Evolutionary conservation across 352 stramenopile genomes (phyloP).

Genomic region (Phytophthora pinifolia): DNA sequence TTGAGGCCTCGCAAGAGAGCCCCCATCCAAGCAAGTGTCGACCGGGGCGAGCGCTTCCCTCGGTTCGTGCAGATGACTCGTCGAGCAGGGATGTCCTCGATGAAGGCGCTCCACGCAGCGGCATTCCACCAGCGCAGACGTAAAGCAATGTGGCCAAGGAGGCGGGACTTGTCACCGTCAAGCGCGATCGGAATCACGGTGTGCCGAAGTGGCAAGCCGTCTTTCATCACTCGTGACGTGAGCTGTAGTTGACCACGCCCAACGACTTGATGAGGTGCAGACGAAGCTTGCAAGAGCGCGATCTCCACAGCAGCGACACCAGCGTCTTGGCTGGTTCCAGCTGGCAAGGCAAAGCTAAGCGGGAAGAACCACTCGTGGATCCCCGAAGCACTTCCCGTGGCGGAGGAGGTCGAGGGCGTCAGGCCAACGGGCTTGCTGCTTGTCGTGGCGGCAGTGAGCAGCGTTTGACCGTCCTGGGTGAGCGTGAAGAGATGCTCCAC

Average conservation of each 20-base stretch:
- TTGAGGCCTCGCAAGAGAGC: conserved; percentile 70
- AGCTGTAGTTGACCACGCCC: conserved; percentile 29
- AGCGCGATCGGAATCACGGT: conserved; percentile 28
- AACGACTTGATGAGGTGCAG: conserved; percentile 11
- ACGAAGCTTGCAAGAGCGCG: conserved; percentile 28
- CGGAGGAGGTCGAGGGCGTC: conserved; percentile 22
- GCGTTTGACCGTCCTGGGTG: conserved; percentile 18
- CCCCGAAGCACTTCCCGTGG: conserved; percentile 6
- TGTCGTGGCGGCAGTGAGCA: background rate
- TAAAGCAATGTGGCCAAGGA: conserved; percentile 30
- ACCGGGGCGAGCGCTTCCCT: conserved; percentile 30
- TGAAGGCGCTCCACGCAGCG: conserved; percentile 46
- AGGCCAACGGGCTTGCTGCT: conserved; percentile 10
- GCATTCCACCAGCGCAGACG: conserved; percentile 50
- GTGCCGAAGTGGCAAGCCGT: conserved; percentile 22
- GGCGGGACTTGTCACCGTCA: conserved; percentile 1
- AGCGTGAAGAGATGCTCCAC: conserved; percentile 20
- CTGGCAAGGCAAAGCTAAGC: conserved; percentile 19
- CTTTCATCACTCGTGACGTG: conserved; percentile 10
- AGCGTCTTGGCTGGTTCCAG: conserved; percentile 1
- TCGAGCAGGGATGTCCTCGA: conserved; percentile 28
- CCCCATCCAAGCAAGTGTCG: conserved; percentile 56
- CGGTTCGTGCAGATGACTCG: conserved; percentile 76
- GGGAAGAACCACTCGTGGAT: conserved; percentile 43
- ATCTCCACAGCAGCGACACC: conserved; percentile 18